Base-by-base conservation (phyloP, 208 protist species). In the Trypanosoma melophagium region DNA sequence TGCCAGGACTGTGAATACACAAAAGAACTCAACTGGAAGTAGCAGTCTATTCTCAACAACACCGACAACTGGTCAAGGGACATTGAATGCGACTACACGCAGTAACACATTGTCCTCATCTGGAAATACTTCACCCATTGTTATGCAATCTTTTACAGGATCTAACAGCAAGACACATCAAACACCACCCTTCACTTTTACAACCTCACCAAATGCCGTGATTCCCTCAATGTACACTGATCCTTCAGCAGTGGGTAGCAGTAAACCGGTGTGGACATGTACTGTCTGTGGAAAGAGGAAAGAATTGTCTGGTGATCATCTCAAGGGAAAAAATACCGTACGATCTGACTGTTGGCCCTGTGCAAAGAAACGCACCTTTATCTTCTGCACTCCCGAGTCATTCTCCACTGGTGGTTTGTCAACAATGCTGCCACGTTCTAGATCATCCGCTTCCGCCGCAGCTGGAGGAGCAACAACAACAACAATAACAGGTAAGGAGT, bases 281-380 rank as follows among this genome's bases (percentile, higher is more conserved):
- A 47, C 54, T 45, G 54, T 65, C 19, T 89, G 83, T 55, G 38
- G 57, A 14, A 83, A 84, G 55, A 31, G 40, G 31, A 76, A 86
- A 66, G 77, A 68, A 0, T 67, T 84, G 0, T 24, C 17, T 16
- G 67, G 71, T 17, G 19, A 60, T n/a, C 80, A 83, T 62, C 66
- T 80, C 3, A 50, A 61, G 9, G 81, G 77, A n/a, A 87, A 87
- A 70, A 73, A 69, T 16, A 44, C 28, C 0, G 77, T 87, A 28
- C 81, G 81, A 17, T 81, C 77, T 19, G 81, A 87, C 44, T 87
- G 81, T 67, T 87, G 81, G 81, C 74, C 81, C 8, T 87, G 81
- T 67, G 81, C 70, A 12, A 80, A 74, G 50, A 87, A 87, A 70
- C 59, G 63, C 10, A 72, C 35, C 4, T 87, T 81, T 60, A 7